Conservation (phyloP, 371 early-diverging fungal genomes). For the Mortierella sp. region DNA sequence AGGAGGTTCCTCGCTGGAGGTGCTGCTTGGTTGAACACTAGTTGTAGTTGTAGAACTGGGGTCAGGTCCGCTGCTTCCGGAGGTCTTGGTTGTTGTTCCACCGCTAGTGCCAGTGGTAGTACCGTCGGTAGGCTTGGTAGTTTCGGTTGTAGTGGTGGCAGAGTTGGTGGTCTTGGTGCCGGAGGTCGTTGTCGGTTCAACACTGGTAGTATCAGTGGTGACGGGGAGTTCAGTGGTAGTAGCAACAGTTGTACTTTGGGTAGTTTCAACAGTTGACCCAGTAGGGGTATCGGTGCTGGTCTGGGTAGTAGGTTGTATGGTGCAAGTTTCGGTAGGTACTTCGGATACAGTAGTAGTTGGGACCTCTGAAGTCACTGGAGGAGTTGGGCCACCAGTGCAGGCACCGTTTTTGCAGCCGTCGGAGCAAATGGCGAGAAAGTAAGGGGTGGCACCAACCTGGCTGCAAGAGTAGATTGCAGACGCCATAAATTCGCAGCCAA, state of each 20-base stretch:
- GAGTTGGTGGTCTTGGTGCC: too few relatives aligned
- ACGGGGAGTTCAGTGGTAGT: too few relatives aligned
- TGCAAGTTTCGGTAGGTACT: too few relatives aligned
- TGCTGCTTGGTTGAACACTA: background rate
- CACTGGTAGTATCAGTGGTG: background rate
- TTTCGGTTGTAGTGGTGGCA: too few relatives aligned
- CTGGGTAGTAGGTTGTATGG: too few relatives aligned
- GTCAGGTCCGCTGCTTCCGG: background rate
- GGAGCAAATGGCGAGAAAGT: background rate
- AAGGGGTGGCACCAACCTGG: background rate
- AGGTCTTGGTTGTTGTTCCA: background rate
- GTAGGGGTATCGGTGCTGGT: too few relatives aligned
- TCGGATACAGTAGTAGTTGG: too few relatives aligned
- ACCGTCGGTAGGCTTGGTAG: background rate
- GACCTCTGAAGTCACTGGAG: background rate
- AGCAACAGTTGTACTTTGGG: too few relatives aligned
- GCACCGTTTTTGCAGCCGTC: background rate
- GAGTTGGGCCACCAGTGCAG: background rate
- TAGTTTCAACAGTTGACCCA: too few relatives aligned
- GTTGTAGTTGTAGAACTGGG: background rate
- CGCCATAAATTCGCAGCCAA: slow-evolving; percentile 30
- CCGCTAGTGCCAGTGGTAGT: too few relatives aligned
- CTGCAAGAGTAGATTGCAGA: slow-evolving; percentile 15
- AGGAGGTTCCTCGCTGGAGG: background rate
- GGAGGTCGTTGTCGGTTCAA: too few relatives aligned